Conservation (phyloP, 208 protist species). For the Herpetomonas samuelpessoai region DNA sequence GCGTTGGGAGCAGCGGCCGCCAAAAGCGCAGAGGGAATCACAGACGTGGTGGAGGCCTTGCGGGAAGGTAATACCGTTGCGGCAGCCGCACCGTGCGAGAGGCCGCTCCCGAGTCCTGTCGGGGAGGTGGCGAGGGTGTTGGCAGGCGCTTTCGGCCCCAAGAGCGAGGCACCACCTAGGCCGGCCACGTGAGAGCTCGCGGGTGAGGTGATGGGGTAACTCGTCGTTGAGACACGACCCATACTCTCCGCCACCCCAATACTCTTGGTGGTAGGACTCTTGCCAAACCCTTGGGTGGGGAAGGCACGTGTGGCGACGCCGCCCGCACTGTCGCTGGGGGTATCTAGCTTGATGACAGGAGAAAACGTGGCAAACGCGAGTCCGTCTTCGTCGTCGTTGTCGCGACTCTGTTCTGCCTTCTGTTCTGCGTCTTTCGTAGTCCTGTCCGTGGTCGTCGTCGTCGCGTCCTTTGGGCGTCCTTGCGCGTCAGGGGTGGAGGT, state of each 20-base stretch:
- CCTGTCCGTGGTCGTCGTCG: no score
- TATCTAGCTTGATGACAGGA: conserved; percentile 29
- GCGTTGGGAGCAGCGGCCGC: conserved; percentile 11
- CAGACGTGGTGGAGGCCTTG: not conserved
- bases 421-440: no score
- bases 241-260: not conserved
- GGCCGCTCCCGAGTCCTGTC: not conserved
- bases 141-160: no score
- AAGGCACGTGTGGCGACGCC: not conserved
- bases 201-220: no score
- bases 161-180: no score
- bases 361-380: conserved; percentile 24
- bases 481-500: no score
- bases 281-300: no score
- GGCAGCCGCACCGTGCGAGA: not conserved
- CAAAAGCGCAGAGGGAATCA: conserved; percentile 14
- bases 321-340: conserved; percentile 11
- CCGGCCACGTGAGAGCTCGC: no score
- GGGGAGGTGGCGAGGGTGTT: not conserved
- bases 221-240: not conserved
- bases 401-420: no score
- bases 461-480: no score
- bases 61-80: no score
- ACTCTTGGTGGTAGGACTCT: no score
- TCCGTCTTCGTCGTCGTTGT: conserved; percentile 9